Base-by-base conservation (phyloP, 495 filamentous ascomycete genomes). In the Pseudevernia furfuracea region DNA sequence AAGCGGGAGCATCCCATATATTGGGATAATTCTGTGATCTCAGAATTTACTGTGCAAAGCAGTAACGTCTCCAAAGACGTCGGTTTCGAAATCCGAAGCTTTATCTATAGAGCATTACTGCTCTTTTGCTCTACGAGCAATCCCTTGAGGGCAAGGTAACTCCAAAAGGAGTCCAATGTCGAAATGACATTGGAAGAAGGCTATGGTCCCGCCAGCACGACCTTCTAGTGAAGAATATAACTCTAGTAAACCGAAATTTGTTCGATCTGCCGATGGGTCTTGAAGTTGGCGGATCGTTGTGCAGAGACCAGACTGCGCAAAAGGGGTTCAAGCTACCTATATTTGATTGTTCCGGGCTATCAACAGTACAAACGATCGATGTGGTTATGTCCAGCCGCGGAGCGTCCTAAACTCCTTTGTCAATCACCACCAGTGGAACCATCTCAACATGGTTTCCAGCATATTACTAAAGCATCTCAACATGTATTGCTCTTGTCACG, bases 21-120 rank as follows among this genome's bases (percentile, higher is more conserved):
- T 53, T 53, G 25, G 49, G 25, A 53, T 53, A 30, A 7, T 7
- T 53, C 49, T 32, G 49, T 53, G 23, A 11, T 32, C 25, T 53
- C 49, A 32, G 49, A 53, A 14, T 6, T 30, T 53, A 19, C 49
- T 53, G 25, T 17, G 25, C 46, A 53, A 30, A 15, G 49, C 49
- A 53, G 49, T 32, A 53, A 30, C 28, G 49, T 53, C 46, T 49
- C 23, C n/a, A 49, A 14, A 49, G 46, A 49, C n/a, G 46, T 32
- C 14, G 49, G 25, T 5, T 32, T 53, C 25, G 23, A 49, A 49
- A 12, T 10, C 46, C 46, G 46, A 49, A 25, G 46, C 46, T 10
- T 49, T 28, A 23, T n/a, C 1, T 49, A 9, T 23, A 49, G n/a
- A 28, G 46, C 46, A 25, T 25, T 46, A 10, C 46, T n/a, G n/a